Percentiles rank a stretch among this genome's conserved stretches.
These are phyloP conservation scores for Thuidium tamariscinum DNA, from an alignment of 225 moss, liverwort and hornwort species.

Conservation along the genomic window DNA sequence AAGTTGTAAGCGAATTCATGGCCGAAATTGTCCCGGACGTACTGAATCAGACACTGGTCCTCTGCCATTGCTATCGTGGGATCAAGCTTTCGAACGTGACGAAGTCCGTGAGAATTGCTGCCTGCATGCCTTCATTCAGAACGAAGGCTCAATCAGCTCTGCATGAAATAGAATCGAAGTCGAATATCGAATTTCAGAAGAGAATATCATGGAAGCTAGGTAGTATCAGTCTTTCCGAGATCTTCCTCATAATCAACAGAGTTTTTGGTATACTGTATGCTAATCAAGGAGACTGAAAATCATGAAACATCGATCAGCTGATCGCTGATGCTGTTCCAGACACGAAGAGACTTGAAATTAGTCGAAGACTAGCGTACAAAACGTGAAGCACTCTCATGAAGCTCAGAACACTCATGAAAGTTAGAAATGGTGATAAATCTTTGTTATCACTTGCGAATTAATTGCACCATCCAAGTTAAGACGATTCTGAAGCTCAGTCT, in stretches of 20 bases:
- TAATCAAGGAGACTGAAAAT: background rate
- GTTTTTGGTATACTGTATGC: background rate
- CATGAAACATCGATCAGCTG: background rate
- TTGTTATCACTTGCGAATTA: background rate
- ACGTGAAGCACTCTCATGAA: background rate
- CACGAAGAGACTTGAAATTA: background rate
- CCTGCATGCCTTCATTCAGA: conserved; percentile 18
- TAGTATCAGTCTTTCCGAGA: background rate
- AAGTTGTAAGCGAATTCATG: conserved; percentile 5
- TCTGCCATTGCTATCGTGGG: conserved; percentile 1
- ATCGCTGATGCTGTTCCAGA: background rate
- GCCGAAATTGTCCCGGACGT: conserved; percentile 14
- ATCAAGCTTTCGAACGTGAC: background rate
- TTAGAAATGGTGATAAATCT: background rate
- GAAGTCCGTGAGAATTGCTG: background rate
- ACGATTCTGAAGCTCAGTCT: background rate
- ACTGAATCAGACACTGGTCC: conserved; percentile 20
- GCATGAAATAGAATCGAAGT: background rate
- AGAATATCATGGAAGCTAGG: background rate
- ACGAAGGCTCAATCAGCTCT: background rate
- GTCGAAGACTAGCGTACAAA: background rate
- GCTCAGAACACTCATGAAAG: background rate
- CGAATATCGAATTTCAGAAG: background rate
- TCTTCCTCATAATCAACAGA: background rate
- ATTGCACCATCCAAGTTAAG: background rate